These are phyloP conservation scores for Russula compacta DNA, from an alignment of 768 basidiomycete species.

Conservation along the genomic window DNA sequence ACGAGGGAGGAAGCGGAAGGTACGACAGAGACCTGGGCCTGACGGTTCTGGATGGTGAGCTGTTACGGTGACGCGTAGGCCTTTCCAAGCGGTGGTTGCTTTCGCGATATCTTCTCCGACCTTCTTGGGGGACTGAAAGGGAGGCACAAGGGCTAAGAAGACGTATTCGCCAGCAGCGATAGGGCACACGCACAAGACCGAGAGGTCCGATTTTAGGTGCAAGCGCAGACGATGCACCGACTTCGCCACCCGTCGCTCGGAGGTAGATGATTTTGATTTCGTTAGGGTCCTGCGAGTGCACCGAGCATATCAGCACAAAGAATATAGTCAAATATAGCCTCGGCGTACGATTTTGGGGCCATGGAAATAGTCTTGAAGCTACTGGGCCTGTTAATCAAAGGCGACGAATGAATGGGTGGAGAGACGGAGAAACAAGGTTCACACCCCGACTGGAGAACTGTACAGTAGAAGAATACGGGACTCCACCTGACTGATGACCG, in stretches of 20 bases:
- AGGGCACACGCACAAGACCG: constrained; percentile 67
- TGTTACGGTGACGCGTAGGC: constrained; percentile 98
- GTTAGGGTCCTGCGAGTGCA: constrained; percentile 70
- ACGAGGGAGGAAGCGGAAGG: constrained; percentile 96
- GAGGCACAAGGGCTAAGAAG: constrained; percentile 8
- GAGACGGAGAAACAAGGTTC: not conserved
- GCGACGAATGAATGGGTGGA: constrained; percentile 8
- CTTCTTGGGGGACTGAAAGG: constrained; percentile 92
- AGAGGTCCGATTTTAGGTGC: constrained; percentile 99
- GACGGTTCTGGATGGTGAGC: constrained; percentile 99
- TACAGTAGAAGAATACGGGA: not conserved
- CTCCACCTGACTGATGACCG: no score
- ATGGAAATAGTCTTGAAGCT: constrained; percentile 32
- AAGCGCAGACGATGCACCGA: constrained; percentile 95
- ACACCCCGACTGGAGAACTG: constrained; percentile 2
- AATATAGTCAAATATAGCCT: not conserved
- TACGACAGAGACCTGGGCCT: constrained; percentile 93
- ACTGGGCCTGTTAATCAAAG: constrained; percentile 26
- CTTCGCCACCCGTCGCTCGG: constrained; percentile 97
- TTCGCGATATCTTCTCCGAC: constrained; percentile 99
- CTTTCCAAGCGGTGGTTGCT: constrained; percentile 97
- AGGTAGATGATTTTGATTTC: constrained; percentile 99
- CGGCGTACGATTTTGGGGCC: constrained; percentile 66
- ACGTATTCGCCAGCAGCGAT: not conserved
- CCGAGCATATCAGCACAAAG: not conserved